A percentile compares a stretch with the other conserved stretches of the same genome.
Conservation (phyloP, 768 basidiomycete genomes). For the Lyophyllum semitale region DNA sequence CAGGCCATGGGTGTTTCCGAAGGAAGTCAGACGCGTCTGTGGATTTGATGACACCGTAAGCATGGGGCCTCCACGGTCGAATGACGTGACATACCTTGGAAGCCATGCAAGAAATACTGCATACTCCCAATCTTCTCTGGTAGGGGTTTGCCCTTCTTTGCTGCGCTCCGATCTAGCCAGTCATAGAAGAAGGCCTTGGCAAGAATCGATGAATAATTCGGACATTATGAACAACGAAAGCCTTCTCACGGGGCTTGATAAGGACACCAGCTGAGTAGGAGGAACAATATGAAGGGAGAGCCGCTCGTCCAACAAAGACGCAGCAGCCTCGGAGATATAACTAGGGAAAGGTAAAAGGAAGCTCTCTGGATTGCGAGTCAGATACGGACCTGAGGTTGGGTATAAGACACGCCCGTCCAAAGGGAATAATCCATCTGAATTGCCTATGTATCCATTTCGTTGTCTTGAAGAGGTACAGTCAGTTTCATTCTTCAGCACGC, state of each 20-base stretch:
- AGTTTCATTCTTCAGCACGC: neutral
- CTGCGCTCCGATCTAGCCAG: constrained; percentile 82
- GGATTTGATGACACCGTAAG: neutral
- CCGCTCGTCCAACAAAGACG: constrained; percentile 77
- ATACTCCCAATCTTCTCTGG: constrained; percentile 91
- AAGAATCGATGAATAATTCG: neutral
- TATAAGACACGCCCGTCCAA: constrained; percentile 86
- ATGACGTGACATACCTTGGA: constrained; percentile 51
- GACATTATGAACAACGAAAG: neutral
- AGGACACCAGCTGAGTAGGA: constrained; percentile 77
- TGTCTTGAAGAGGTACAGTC: constrained; percentile 46
- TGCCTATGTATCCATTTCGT: constrained; percentile 91
- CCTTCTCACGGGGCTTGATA: constrained; percentile 69
- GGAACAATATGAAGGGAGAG: constrained; percentile 82
- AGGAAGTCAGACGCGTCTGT: constrained; percentile 87
- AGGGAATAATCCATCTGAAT: constrained; percentile 87
- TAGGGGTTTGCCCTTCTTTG: constrained; percentile 80
- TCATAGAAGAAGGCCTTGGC: constrained; percentile 87
- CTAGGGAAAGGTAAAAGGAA: constrained; percentile 34
- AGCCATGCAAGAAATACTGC: constrained; percentile 88
- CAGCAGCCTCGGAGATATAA: constrained; percentile 89
- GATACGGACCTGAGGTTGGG: constrained; percentile 75
- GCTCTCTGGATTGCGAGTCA: neutral
- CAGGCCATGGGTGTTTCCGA: constrained; percentile 85
- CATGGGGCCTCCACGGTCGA: neutral